Evolutionary conservation across 1,284 basidiomycete species (phyloP), one percentile per base, ranked within the genome.

Genomic region (Mycosarcoma maydis): DNA sequence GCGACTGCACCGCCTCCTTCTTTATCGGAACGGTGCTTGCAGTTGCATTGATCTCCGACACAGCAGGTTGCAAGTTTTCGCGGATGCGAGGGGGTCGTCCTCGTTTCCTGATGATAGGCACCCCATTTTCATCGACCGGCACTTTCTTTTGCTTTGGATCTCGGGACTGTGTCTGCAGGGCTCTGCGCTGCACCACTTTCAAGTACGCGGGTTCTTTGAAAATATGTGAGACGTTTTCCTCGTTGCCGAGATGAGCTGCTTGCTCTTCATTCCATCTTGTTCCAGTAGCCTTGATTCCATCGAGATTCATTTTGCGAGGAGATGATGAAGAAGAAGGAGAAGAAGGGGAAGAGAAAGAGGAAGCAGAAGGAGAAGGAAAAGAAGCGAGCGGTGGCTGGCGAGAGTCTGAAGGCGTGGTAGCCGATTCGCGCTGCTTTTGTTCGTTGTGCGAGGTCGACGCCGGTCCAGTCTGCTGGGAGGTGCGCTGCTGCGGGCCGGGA

Each of bases 31-130:
- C 33, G 11, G 40, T 3, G 27, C 26, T 2, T 7, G 27, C 22
- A 22, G 19, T 38, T 11, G 37, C 37, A 16, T 24, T 42, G 29
- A 26, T n/a, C 27, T 14, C n/a, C 4, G 37, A 26, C 38, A 19
- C 36, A 16, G 20, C 47, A 8, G 45, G 41, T 24, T 19, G 47
- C 5, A 43, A 39, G 14, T 14, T 41, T 6, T 33, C 33, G 19
- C 40, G 36, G 11, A 43, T 45, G 17, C 38, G 41, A 7, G 54
- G 52, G 10, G 59, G 48, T 2, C 67, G 47, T 3, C 60, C 60
- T 4, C 41, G 39, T 32, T 46, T 59, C 22, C 36, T 50, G 1
- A 36, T 46, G 2, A 50, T 34, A 11, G 22, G 38, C 14, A 22
- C 7, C 13, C 52, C 59, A 6, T 45, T 17, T 3, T 53, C 33